These are phyloP conservation scores for Penicillium paradoxum DNA, from an alignment of 495 filamentous ascomycete species.

Conservation along the genomic window DNA sequence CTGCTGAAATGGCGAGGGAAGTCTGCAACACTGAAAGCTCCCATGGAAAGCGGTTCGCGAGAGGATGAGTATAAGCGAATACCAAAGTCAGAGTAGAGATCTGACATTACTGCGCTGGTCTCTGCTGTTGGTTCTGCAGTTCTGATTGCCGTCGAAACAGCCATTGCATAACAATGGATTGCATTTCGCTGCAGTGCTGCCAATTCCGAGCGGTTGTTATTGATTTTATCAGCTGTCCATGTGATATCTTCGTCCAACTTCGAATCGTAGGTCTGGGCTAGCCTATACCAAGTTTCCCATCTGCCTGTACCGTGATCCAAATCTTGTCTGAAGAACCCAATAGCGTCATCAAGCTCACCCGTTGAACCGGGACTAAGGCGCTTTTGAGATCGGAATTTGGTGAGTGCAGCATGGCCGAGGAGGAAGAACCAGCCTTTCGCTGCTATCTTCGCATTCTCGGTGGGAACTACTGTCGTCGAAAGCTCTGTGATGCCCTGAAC, in stretches of 20 bases:
- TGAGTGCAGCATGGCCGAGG: slow-evolving; percentile 79
- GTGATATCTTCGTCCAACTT: slow-evolving; percentile 88
- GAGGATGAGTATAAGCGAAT: slow-evolving; percentile 85
- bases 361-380: slow-evolving; percentile 69
- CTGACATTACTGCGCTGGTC: slow-evolving; percentile 62
- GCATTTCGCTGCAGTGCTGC: slow-evolving; percentile 70
- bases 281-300: slow-evolving; percentile 96
- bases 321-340: slow-evolving; percentile 77
- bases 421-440: slow-evolving; percentile 90
- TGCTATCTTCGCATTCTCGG: slow-evolving; percentile 56
- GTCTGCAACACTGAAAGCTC: slow-evolving; percentile 68
- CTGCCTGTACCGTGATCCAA: slow-evolving; percentile 76
- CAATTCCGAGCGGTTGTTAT: slow-evolving; percentile 72
- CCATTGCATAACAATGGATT: slow-evolving; percentile 93
- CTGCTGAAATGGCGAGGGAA: slow-evolving; percentile 74
- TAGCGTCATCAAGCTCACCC: slow-evolving; percentile 80
- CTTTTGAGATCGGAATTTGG: slow-evolving; percentile 83
- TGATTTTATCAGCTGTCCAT: slow-evolving; percentile 95
- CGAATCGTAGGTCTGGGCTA: slow-evolving; percentile 86
- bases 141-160: slow-evolving; percentile 67
- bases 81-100: slow-evolving; percentile 86
- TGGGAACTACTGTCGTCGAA: slow-evolving; percentile 45
- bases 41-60: slow-evolving; percentile 89
- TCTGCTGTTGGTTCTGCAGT: slow-evolving; percentile 57
- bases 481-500: slow-evolving; percentile 69